phyloP scores from a whole-genome alignment of 345 rosid species.

The Brassica juncea region DNA sequence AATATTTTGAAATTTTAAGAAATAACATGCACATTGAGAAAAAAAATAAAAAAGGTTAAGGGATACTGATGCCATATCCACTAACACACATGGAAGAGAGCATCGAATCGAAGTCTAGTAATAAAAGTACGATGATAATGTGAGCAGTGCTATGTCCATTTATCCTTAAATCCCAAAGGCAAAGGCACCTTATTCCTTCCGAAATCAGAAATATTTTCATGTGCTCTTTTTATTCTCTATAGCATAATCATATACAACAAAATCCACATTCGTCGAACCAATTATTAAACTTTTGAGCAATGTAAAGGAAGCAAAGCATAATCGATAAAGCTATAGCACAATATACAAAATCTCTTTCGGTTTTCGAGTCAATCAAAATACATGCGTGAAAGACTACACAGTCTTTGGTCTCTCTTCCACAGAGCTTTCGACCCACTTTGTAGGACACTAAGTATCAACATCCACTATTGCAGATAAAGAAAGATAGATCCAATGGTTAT shows the following conservation, averaged over 20 bases:
- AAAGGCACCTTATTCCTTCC: constrained; percentile 29
- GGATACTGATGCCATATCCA: constrained; percentile 37
- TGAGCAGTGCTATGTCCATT: constrained; percentile 22
- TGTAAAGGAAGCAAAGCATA: constrained; percentile 13
- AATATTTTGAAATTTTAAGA: too few relatives aligned
- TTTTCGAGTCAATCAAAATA: constrained; percentile 32
- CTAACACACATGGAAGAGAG: constrained; percentile 27
- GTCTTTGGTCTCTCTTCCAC: constrained; percentile 32
- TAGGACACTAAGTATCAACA: constrained; percentile 38
- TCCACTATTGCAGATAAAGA: constrained; percentile 29
- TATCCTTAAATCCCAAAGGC: constrained; percentile 23
- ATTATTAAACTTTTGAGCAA: constrained; percentile 33
- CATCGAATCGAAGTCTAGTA: constrained; percentile 17
- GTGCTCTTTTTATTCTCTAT: constrained; percentile 24
- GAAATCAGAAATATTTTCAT: constrained; percentile 31
- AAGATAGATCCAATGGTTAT: constrained; percentile 18
- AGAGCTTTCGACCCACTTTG: constrained; percentile 32
- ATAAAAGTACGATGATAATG: constrained; percentile 12
- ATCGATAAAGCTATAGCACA: background rate
- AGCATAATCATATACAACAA: constrained; percentile 1
- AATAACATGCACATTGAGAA: too few relatives aligned
- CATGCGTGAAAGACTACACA: constrained; percentile 63
- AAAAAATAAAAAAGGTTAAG: background rate
- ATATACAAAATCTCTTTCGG: constrained; percentile 18
- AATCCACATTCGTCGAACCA: constrained; percentile 34